These are phyloP conservation scores for Funneliformis caledonium DNA, from an alignment of 371 early-diverging fungal genomes.

Conservation along the genomic window DNA sequence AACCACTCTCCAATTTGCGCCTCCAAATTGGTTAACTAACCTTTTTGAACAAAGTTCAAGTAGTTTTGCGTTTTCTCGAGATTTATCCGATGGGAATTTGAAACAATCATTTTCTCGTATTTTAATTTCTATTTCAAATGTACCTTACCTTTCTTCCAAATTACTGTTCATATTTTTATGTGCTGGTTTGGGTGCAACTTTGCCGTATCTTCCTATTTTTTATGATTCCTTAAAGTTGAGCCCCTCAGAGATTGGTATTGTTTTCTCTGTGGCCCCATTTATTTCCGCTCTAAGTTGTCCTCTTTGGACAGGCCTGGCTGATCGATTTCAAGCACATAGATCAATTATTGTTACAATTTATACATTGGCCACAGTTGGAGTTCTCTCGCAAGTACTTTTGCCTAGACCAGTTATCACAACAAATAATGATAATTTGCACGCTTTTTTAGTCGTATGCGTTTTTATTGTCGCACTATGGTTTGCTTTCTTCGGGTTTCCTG, in stretches of 20 bases:
- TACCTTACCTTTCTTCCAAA: slow-evolving; percentile 23
- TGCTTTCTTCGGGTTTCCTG: slow-evolving; percentile 33
- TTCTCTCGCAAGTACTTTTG: slow-evolving; percentile 21
- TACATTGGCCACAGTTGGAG: not conserved
- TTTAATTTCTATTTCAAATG: not conserved
- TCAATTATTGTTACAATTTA: slow-evolving; percentile 9
- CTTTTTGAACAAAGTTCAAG: not conserved
- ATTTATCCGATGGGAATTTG: not conserved
- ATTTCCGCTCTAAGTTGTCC: slow-evolving; percentile 36
- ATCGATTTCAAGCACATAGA: slow-evolving; percentile 29
- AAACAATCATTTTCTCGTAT: not conserved
- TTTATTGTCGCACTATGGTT: slow-evolving; percentile 32
- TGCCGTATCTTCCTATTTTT: slow-evolving; percentile 31
- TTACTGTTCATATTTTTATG: slow-evolving; percentile 22
- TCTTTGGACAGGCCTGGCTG: slow-evolving; percentile 31
- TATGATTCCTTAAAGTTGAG: not conserved
- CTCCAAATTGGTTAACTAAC: slow-evolving; percentile 16
- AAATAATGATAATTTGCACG: not conserved
- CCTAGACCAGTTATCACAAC: not conserved
- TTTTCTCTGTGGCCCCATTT: slow-evolving; percentile 30
- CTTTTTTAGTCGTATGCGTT: not conserved
- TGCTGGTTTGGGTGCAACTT: slow-evolving; percentile 9
- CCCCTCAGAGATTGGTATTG: slow-evolving; percentile 17
- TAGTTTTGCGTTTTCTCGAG: not conserved
- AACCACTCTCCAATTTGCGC: slow-evolving; percentile 33